Evolutionary conservation across 2,329 filamentous ascomycete genomes (phyloP).

Genomic region (Periconia macrospinosa): DNA sequence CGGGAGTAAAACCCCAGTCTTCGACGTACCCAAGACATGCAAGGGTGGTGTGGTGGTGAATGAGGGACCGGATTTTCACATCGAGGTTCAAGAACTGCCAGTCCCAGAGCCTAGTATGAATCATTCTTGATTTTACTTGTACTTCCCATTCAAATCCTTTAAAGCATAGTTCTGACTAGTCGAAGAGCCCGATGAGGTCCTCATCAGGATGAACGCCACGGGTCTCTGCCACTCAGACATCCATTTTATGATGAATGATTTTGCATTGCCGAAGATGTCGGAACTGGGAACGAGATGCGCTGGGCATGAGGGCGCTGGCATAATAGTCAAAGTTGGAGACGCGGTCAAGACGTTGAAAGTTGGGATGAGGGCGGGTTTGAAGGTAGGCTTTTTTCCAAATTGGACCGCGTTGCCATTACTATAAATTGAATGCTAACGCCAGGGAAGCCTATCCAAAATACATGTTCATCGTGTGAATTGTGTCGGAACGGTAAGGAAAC

Average conservation of each 20-base stretch:
- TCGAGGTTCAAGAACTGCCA: constrained; percentile 51
- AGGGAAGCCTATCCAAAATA: constrained; percentile 26
- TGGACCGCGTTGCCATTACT: background rate
- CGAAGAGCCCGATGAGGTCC: constrained; percentile 56
- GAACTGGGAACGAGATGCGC: constrained; percentile 49
- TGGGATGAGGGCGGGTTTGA: constrained; percentile 39
- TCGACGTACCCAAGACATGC: constrained; percentile 52
- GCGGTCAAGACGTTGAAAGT: constrained; percentile 55
- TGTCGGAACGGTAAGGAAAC: constrained; percentile 58
- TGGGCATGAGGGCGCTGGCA: constrained; percentile 61
- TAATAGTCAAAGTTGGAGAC: constrained; percentile 59
- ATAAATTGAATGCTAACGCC: too few relatives aligned
- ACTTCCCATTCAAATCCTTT: background rate
- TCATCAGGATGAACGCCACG: constrained; percentile 61
- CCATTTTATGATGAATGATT: constrained; percentile 60
- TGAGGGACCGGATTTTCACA: constrained; percentile 52
- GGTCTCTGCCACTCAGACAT: constrained; percentile 62
- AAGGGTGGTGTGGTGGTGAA: constrained; percentile 58
- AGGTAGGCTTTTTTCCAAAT: constrained; percentile 21
- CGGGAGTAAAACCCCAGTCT: constrained; percentile 23
- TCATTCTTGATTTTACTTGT: background rate
- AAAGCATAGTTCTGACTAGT: background rate
- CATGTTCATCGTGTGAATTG: constrained; percentile 44
- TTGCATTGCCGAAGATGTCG: constrained; percentile 45
- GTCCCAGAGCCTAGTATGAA: constrained; percentile 51